These are phyloP conservation scores for Tolypocladium amazonense DNA, from an alignment of 2,329 filamentous ascomycete species.

Conservation along the genomic window DNA sequence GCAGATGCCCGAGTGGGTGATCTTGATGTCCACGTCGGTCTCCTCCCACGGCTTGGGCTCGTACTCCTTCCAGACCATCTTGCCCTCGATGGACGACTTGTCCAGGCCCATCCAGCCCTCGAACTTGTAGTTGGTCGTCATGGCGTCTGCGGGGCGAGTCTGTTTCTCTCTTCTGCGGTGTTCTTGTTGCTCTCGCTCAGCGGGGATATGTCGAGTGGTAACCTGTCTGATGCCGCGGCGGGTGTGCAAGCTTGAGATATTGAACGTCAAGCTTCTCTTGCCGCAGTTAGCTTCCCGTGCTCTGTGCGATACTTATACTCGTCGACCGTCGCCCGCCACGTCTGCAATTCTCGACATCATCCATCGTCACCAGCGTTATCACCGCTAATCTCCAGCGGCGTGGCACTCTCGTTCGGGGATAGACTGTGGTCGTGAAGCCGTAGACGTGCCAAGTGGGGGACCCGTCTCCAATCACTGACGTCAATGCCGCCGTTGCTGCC, in stretches of 20 bases:
- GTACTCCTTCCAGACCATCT: slow-evolving; percentile 45
- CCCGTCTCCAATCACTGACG: neutral
- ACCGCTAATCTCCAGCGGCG: neutral
- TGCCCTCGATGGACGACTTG: slow-evolving; percentile 30
- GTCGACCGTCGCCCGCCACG: neutral
- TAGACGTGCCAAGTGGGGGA: neutral
- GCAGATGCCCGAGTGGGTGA: slow-evolving; percentile 58
- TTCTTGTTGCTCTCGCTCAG: neutral
- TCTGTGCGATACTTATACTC: neutral
- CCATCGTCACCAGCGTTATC: neutral
- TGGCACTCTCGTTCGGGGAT: neutral
- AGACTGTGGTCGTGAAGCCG: neutral
- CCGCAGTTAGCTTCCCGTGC: neutral
- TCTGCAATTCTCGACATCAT: no score
- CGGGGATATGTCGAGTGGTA: neutral
- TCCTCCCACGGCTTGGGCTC: slow-evolving; percentile 58
- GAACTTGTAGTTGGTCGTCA: slow-evolving; percentile 32
- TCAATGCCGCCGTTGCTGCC: neutral
- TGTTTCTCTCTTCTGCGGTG: neutral
- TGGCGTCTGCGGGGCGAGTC: slow-evolving; percentile 6
- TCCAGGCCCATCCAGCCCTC: slow-evolving; percentile 39
- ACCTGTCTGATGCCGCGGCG: neutral
- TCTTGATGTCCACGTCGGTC: slow-evolving; percentile 52
- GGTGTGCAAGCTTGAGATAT: neutral
- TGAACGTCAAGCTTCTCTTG: neutral